Percentiles rank a stretch among this genome's conserved stretches.
Evolutionary conservation across 192 early-diverging fungal genomes (phyloP).

Genomic region (Dimargaris verticillata): DNA sequence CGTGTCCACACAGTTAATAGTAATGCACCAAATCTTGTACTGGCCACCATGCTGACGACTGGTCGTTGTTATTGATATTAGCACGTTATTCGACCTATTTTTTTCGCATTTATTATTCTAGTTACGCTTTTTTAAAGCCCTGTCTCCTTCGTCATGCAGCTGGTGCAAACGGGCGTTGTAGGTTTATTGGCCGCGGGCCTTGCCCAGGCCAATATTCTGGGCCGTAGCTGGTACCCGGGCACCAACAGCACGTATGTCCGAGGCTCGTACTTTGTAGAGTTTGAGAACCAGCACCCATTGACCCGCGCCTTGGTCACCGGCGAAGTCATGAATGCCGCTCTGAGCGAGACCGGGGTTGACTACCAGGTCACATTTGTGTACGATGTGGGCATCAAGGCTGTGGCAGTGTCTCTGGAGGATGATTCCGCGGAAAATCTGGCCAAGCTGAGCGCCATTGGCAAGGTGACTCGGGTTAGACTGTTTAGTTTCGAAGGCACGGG

Average conservation of each 20-base stretch:
- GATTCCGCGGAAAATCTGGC: neutral
- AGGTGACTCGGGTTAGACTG: slow-evolving; percentile 8
- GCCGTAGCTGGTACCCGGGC: slow-evolving; percentile 10
- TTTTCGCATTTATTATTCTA: too few relatives aligned
- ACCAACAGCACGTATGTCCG: slow-evolving; percentile 4
- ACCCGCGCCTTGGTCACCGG: slow-evolving; percentile 6
- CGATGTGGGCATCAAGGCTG: slow-evolving; percentile 10
- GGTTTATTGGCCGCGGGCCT: too few relatives aligned
- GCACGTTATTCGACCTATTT: too few relatives aligned
- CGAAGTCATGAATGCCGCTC: neutral
- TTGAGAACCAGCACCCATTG: slow-evolving; percentile 9
- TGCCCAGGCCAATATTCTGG: slow-evolving; percentile 4
- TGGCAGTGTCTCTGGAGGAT: slow-evolving; percentile 9
- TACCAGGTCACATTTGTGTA: slow-evolving; percentile 10
- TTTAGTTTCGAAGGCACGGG: neutral
- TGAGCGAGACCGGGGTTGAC: slow-evolving; percentile 1
- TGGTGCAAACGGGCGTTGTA: too few relatives aligned
- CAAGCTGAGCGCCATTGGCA: neutral
- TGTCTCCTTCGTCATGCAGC: too few relatives aligned
- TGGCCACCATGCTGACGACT: too few relatives aligned
- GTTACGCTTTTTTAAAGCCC: too few relatives aligned
- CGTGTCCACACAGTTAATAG: too few relatives aligned
- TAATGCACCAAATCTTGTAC: too few relatives aligned
- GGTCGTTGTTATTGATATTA: too few relatives aligned
- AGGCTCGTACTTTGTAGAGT: slow-evolving; percentile 16